A percentile compares a stretch with the other conserved stretches of the same genome.
Conservation (phyloP, 768 basidiomycete genomes). For the Baorangia bicolor region DNA sequence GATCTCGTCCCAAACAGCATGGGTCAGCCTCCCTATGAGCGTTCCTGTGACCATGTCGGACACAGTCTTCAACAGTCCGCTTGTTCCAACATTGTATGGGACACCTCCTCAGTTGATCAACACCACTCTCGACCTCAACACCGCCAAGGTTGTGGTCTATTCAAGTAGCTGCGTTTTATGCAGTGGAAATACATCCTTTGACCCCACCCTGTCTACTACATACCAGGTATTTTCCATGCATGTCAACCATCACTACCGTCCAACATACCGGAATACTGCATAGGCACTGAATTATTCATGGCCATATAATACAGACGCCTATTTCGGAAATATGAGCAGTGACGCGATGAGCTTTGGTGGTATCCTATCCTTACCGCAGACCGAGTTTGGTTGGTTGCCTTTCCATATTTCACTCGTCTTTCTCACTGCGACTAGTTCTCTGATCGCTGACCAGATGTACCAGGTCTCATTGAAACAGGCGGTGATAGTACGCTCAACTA, state of each 20-base stretch:
- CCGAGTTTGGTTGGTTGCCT: conserved; percentile 13
- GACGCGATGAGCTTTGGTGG: conserved; percentile 19
- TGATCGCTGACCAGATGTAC: background rate
- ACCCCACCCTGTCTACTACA: conserved; percentile 12
- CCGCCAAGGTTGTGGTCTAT: conserved; percentile 19
- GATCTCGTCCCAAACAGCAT: conserved; percentile 7
- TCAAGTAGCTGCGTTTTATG: conserved; percentile 23
- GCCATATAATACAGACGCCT: conserved; percentile 7
- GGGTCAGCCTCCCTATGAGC: conserved; percentile 17
- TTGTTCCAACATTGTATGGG: conserved; percentile 17
- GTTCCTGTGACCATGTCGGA: conserved; percentile 13
- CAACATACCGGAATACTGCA: background rate
- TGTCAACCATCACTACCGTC: background rate
- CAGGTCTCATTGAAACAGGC: conserved; percentile 19
- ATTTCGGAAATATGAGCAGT: conserved; percentile 13
- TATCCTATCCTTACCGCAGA: conserved; percentile 9
- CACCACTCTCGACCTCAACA: conserved; percentile 18
- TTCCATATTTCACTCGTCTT: background rate
- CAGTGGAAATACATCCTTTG: conserved; percentile 17
- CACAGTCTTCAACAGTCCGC: conserved; percentile 12
- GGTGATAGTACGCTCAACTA: conserved; percentile 14
- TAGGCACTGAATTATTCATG: conserved; percentile 14
- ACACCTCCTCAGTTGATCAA: conserved; percentile 18
- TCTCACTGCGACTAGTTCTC: background rate
- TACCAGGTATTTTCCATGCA: conserved; percentile 10